Evolutionary conservation across 1,284 basidiomycete species (phyloP).

Genomic region (Leccinum solheimii): DNA sequence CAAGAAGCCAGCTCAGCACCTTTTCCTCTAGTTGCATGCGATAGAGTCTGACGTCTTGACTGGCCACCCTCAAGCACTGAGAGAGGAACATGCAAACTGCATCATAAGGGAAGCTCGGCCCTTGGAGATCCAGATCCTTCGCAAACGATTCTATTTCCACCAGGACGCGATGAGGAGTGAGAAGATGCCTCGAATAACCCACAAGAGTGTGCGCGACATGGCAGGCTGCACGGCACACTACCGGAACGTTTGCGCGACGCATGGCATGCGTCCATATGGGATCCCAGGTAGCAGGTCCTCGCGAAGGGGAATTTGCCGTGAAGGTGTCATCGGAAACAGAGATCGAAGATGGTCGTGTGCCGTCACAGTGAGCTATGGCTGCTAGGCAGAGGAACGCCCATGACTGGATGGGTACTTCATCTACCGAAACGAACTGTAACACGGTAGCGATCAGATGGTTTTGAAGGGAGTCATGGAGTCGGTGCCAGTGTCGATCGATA

Average conservation of each 20-base stretch:
- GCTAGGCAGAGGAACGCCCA: slow-evolving; percentile 84
- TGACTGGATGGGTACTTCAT: slow-evolving; percentile 67
- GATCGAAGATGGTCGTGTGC: slow-evolving; percentile 12
- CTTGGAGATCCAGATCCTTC: slow-evolving; percentile 84
- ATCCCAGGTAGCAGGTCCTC: slow-evolving; percentile 57
- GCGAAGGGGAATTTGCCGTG: slow-evolving; percentile 3
- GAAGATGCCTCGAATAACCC: slow-evolving; percentile 39
- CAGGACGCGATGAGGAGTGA: slow-evolving; percentile 59
- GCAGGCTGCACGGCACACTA: slow-evolving; percentile 77
- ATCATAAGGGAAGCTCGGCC: slow-evolving; percentile 81
- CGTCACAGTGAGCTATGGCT: slow-evolving; percentile 59
- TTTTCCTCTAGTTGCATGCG: slow-evolving; percentile 82
- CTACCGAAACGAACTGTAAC: slow-evolving; percentile 60
- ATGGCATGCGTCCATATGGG: slow-evolving; percentile 80
- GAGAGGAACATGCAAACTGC: slow-evolving; percentile 82
- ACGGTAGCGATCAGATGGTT: slow-evolving; percentile 56
- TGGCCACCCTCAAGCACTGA: slow-evolving; percentile 64
- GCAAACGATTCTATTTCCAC: slow-evolving; percentile 74
- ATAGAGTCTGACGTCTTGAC: slow-evolving; percentile 78
- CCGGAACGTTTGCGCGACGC: slow-evolving; percentile 65
- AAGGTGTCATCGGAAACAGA: slow-evolving; percentile 5
- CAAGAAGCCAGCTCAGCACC: slow-evolving; percentile 79
- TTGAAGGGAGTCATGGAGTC: slow-evolving; percentile 58
- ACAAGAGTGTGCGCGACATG: slow-evolving; percentile 69
- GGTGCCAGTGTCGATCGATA: slow-evolving; percentile 71